Conservation (phyloP, 129 eudicot species). For the Flaveria ramosissima region DNA sequence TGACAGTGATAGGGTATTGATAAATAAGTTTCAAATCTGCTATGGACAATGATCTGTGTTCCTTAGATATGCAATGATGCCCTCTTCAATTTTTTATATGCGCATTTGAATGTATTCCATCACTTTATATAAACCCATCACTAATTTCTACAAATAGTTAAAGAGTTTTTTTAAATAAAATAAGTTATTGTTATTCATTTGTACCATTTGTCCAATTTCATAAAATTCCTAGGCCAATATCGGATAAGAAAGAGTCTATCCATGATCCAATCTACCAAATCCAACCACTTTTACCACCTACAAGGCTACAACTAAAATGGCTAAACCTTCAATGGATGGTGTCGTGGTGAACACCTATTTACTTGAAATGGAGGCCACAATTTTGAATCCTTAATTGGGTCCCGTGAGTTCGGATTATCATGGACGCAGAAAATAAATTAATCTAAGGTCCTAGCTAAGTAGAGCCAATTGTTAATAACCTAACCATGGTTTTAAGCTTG, state of each 20-base stretch:
- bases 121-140: neutral
- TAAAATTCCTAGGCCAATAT: neutral
- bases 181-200: neutral
- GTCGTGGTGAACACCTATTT: too few relatives aligned
- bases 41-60: too few relatives aligned
- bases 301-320: slow-evolving; percentile 1
- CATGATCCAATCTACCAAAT: neutral
- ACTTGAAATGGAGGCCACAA: too few relatives aligned
- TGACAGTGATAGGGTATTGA: neutral
- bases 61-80: neutral
- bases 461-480: neutral
- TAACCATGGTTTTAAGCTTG: neutral
- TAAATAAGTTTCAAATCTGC: slow-evolving; percentile 2
- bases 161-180: too few relatives aligned
- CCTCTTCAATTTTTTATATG: neutral
- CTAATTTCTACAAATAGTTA: neutral
- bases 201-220: too few relatives aligned
- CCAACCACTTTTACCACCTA: neutral
- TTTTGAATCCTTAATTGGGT: too few relatives aligned
- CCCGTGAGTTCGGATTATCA: too few relatives aligned
- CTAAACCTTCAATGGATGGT: neutral
- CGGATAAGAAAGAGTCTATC: neutral
- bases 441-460: neutral
- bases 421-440: too few relatives aligned
- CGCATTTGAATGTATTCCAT: neutral